Percentiles rank a stretch among this genome's conserved stretches.
Evolutionary conservation across 305 asterid genomes (phyloP).

Genomic region (Ilex paraguariensis): DNA sequence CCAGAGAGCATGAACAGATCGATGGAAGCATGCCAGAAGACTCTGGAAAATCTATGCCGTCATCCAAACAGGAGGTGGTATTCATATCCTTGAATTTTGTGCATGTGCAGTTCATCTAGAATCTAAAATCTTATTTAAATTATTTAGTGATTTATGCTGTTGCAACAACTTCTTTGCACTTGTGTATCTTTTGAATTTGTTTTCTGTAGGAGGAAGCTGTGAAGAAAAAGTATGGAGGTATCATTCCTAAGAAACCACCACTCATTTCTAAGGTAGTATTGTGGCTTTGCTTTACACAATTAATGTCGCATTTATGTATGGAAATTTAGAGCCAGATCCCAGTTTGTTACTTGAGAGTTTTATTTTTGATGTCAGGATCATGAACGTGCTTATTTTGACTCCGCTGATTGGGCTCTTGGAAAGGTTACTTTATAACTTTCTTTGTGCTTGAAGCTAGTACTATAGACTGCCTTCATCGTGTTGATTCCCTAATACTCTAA

Average conservation of each 20-base stretch:
- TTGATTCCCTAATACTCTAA: constrained; percentile 3
- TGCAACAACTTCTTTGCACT: background rate
- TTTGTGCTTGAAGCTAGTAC: constrained; percentile 6
- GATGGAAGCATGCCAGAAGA: constrained; percentile 48
- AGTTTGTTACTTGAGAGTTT: constrained; percentile 4
- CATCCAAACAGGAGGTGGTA: constrained; percentile 62
- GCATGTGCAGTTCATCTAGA: background rate
- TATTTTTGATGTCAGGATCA: constrained; percentile 64
- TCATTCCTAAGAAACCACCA: constrained; percentile 85
- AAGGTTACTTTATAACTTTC: constrained; percentile 47
- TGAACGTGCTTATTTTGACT: constrained; percentile 95
- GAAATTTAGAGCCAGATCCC: background rate
- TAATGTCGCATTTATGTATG: background rate
- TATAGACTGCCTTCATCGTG: background rate
- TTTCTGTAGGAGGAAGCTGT: constrained; percentile 57
- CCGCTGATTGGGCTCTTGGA: constrained; percentile 99
- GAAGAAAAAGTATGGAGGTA: constrained; percentile 87
- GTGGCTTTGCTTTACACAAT: constrained; percentile 1
- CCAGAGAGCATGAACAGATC: constrained; percentile 34
- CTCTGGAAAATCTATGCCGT: constrained; percentile 46
- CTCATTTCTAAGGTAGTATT: constrained; percentile 74
- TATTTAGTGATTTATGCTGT: background rate
- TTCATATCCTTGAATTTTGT: constrained; percentile 13
- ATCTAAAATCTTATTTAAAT: background rate
- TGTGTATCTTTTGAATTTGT: constrained; percentile 3